phyloP scores from a whole-genome alignment of 495 filamentous ascomycete species.

The Xylaria flabelliformis region DNA sequence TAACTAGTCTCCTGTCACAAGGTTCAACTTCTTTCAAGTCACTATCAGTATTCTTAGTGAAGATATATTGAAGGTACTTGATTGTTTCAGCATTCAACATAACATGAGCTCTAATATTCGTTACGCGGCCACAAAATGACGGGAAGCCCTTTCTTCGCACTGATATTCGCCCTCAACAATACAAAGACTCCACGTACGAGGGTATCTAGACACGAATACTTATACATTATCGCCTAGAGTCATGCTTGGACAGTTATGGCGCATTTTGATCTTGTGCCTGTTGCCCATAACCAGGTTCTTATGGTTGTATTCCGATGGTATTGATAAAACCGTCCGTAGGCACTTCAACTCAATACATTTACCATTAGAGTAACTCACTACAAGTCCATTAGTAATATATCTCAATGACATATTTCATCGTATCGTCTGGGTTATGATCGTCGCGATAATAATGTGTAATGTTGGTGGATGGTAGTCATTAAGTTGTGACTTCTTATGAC shows the following conservation, averaged over 20 bases:
- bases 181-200: not conserved
- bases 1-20: not conserved
- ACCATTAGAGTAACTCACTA: not conserved
- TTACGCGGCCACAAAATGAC: not conserved
- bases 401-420: too few species aligned
- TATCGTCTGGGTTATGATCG: too few species aligned
- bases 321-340: too few species aligned
- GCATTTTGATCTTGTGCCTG: not conserved
- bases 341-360: not conserved
- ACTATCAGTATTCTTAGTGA: not conserved
- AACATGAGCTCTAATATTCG: not conserved
- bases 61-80: not conserved
- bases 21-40: not conserved
- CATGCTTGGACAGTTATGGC: not conserved
- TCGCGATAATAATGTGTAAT: not conserved
- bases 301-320: too few species aligned
- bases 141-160: not conserved
- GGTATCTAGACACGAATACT: not conserved
- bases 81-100: not conserved
- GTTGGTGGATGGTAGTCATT: not conserved
- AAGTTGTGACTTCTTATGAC: not conserved
- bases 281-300: too few species aligned
- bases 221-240: not conserved
- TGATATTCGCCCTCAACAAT: not conserved
- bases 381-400: not conserved